Evolutionary conservation across 176 grass and related monocot genomes (phyloP), one percentile per base, ranked within the genome.

Genomic region (Panicum miliaceum): DNA sequence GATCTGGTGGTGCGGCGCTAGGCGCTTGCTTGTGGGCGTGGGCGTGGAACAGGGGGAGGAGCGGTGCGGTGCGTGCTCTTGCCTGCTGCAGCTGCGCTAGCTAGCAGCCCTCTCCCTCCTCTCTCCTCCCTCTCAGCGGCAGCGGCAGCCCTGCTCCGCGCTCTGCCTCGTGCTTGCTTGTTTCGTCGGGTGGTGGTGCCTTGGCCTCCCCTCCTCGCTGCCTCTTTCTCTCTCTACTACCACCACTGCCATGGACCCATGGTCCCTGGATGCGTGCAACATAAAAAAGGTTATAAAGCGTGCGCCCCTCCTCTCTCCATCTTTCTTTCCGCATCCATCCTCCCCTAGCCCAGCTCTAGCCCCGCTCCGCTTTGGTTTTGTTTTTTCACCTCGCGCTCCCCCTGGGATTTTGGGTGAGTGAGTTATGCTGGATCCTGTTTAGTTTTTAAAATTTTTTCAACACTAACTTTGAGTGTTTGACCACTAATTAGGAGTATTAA

Each of bases 201-300:
- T 13, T 3, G 73, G 22, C 34, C 51, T 41, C 73, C 56, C 47
- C 29, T 22, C 34, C n/a, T 25, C 40, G n/a, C 9, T 66, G 16
- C 12, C 32, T 22, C 47, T 38, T 0, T 53, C 12, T 56, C 40
- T 51, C 76, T 51, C 67, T 77, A 36, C 75, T 36, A 26, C 51
- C 42, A 34, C 71, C n/a, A n/a, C n/a, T n/a, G n/a, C n/a, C n/a
- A n/a, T n/a, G n/a, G n/a, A n/a, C n/a, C n/a, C 76, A 87, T 88
- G 87, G 81, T 88, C 80, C 82, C 50, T 87, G 87, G 89, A 95
- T 89, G 90, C 90, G 90, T 92, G 93, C 88, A 90, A 85, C 83
- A 95, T 92, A 90, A 89, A 95, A 92, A 92, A 92, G 88, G 84
- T 76, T 71, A 85, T 72, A 90, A 90, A 89, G 85, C 54, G 57